These are phyloP conservation scores for Clitoria ternatea DNA, from an alignment of 306 rosid species.

Conservation along the genomic window DNA sequence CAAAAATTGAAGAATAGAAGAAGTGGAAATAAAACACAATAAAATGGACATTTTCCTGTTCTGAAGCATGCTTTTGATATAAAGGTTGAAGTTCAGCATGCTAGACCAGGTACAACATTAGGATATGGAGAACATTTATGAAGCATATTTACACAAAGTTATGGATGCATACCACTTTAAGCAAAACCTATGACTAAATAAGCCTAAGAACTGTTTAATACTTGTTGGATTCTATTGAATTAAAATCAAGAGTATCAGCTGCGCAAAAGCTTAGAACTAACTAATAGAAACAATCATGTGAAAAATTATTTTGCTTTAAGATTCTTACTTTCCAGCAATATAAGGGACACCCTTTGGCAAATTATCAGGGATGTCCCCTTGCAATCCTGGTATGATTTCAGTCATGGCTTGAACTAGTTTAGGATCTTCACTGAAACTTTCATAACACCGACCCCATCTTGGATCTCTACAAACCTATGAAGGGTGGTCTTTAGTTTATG, in stretches of 20 bases:
- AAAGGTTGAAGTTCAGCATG: neutral
- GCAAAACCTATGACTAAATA: neutral
- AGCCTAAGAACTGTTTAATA: neutral
- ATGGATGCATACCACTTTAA: neutral
- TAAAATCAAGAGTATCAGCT: conserved; percentile 7
- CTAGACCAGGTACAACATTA: neutral
- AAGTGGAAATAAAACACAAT: neutral
- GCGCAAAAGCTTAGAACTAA: neutral
- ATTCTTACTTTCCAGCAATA: conserved; percentile 41
- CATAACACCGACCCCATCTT: conserved; percentile 55
- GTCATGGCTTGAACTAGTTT: conserved; percentile 42
- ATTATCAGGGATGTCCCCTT: conserved; percentile 34
- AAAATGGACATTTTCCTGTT: neutral
- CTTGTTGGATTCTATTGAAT: neutral
- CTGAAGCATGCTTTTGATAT: neutral
- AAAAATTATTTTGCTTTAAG: neutral
- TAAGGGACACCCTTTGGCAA: conserved; percentile 37
- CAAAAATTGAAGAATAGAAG: neutral
- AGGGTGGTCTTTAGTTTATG: no score
- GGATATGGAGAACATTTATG: neutral
- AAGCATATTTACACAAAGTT: neutral
- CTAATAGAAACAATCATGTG: neutral
- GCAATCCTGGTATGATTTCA: conserved; percentile 42
- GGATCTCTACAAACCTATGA: conserved; percentile 56
- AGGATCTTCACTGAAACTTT: conserved; percentile 53